Evolutionary conservation across 208 protist genomes (phyloP).

Genomic region (Trypanosoma lewisi): DNA sequence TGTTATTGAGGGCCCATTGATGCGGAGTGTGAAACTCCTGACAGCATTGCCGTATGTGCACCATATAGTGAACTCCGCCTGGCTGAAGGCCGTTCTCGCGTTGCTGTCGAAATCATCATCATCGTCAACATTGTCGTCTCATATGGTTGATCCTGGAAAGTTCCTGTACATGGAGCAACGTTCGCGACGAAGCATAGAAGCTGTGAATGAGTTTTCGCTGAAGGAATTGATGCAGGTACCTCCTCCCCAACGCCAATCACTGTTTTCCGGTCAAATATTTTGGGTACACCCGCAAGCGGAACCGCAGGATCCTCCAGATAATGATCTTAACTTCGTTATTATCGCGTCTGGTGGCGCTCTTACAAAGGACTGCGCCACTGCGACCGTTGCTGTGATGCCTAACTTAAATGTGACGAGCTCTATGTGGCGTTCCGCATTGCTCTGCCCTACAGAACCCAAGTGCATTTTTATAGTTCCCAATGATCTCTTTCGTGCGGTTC

Average conservation of each 20-base stretch:
- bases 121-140: not conserved
- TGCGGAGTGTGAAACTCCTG: conserved; percentile 77
- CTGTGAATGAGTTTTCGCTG: conserved; percentile 54
- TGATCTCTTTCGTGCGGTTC: conserved; percentile 64
- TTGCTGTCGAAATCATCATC: not conserved
- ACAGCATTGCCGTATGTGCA: conserved; percentile 58
- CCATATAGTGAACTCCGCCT: conserved; percentile 40
- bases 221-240: conserved; percentile 28
- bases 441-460: conserved; percentile 3
- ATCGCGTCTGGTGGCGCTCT: conserved; percentile 53
- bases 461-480: conserved; percentile 53
- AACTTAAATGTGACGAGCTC: conserved; percentile 22
- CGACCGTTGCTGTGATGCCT: conserved; percentile 52
- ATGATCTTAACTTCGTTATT: conserved; percentile 64
- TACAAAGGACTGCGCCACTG: conserved; percentile 19
- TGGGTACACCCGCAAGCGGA: conserved; percentile 54
- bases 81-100: conserved; percentile 51
- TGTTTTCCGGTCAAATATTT: conserved; percentile 42
- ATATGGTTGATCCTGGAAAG: conserved; percentile 6
- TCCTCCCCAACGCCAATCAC: conserved; percentile 32
- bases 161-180: conserved; percentile 43
- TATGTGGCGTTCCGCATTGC: conserved; percentile 15
- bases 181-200: conserved; percentile 49
- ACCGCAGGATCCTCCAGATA: conserved; percentile 65
- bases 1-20: conserved; percentile 50